Evolutionary conservation across 352 stramenopile genomes (phyloP), one percentile per base, ranked within the genome.

Genomic region (Blastocystis sp.): DNA sequence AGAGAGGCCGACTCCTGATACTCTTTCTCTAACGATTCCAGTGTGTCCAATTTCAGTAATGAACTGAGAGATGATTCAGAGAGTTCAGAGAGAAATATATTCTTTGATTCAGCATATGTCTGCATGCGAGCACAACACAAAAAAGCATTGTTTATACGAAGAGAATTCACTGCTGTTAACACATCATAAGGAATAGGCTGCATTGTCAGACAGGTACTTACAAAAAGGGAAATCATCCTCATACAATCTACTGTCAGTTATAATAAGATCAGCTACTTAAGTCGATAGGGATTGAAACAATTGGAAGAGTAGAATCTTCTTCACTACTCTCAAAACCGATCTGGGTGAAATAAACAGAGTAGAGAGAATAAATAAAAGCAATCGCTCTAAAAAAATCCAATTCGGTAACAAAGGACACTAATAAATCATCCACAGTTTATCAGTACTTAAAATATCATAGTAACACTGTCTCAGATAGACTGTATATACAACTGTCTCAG

Each of bases 401-500:
- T 53, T 78, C 66, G 26, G 24, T 45, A 34, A 34, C 50, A 39
- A 78, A 78, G 3, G 24, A 13, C 37, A 34, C 66, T 78, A 78
- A 18, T 11, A 16, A 20, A 18, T 7, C 54, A 6, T n/a, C 50
- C 11, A 53, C 2, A 53, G 0, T 56, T 20, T 41, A 55, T 55
- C 30, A 47, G 20, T 56, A 78, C 66, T 34, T 62, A 78, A 30
- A 8, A 78, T 20, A 24, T 34, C 43, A 53, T 41, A 78, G 56
- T 78, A 78, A 2, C 66, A 78, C 39, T 78, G 66, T 78, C 50
- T 56, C 34, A 78, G 30, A 55, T 78, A 78, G 11, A 78, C 50
- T 8, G 50, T 45, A 78, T 78, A 78, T 16, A 45, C 34, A 34
- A 55, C 56, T 45, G 66, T 78, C 59, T 78, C 66, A 34, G 66